A percentile compares a stretch with the other conserved stretches of the same genome.
phyloP scores from a whole-genome alignment of 305 asterid genomes.

The Fraxinus platypoda region DNA sequence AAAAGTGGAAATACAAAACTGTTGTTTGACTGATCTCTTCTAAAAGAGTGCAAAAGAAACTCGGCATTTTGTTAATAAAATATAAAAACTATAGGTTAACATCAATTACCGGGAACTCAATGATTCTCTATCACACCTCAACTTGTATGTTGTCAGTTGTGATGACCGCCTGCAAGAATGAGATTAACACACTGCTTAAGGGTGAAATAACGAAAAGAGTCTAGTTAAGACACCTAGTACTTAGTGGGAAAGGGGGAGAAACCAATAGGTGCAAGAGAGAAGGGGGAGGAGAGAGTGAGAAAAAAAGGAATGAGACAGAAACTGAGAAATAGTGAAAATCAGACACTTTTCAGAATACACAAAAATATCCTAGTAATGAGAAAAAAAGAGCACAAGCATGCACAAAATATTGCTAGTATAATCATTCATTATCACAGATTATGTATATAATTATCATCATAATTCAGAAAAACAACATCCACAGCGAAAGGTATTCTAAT shows the following conservation, averaged over 20 bases:
- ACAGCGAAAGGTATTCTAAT: neutral
- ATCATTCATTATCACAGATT: neutral
- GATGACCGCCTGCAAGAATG: conserved; percentile 55
- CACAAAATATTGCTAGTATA: neutral
- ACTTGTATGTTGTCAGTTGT: conserved; percentile 57
- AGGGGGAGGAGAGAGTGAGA: neutral
- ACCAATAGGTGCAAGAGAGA: neutral
- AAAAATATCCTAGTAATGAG: neutral
- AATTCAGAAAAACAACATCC: neutral
- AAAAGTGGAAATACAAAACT: neutral
- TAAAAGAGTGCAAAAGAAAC: neutral
- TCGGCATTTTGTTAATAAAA: neutral
- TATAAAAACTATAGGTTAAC: conserved; percentile 4
- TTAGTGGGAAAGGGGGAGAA: neutral
- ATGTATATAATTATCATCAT: neutral
- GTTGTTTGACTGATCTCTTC: neutral
- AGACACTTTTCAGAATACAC: neutral
- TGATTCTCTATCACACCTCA: conserved; percentile 83
- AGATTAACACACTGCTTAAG: conserved; percentile 16
- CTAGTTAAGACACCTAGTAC: neutral
- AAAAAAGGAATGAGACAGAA: neutral
- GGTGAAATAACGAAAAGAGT: conserved; percentile 19
- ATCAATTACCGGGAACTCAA: conserved; percentile 72
- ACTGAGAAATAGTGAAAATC: neutral
- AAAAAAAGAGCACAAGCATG: neutral